A percentile compares a stretch with the other conserved stretches of the same genome.
These are phyloP conservation scores for Plantago coronopus DNA, from an alignment of 305 asterid species.

Conservation along the genomic window DNA sequence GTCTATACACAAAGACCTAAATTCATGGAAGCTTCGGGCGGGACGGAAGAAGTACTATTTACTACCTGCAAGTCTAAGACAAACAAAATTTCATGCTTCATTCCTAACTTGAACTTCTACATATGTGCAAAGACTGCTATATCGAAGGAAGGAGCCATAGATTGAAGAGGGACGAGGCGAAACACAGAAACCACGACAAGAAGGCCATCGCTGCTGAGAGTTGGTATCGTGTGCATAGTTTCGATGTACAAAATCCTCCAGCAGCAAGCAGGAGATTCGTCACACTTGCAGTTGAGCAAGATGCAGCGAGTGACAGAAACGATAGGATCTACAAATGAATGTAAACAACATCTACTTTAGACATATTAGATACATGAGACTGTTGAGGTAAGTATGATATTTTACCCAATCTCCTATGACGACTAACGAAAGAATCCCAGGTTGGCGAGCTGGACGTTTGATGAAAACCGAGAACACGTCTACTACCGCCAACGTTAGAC, in stretches of 20 bases:
- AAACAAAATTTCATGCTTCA: not conserved
- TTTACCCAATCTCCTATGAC: constrained; percentile 89
- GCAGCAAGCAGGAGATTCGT: constrained; percentile 55
- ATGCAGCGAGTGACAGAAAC: constrained; percentile 73
- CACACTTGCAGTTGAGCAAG: constrained; percentile 75
- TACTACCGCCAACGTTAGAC: constrained; percentile 72
- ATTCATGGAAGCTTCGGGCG: too few species aligned
- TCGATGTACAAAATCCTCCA: constrained; percentile 43
- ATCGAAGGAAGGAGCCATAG: constrained; percentile 75
- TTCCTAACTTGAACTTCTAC: not conserved
- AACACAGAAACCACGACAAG: constrained; percentile 72
- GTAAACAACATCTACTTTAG: not conserved
- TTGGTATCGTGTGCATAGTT: constrained; percentile 67
- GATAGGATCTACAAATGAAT: constrained; percentile 47
- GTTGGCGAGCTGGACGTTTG: constrained; percentile 57
- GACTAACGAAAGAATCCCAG: constrained; percentile 52
- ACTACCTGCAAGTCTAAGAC: constrained; percentile 4
- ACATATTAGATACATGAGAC: not conserved
- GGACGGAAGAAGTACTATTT: too few species aligned
- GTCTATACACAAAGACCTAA: too few species aligned
- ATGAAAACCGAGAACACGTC: constrained; percentile 64
- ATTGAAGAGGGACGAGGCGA: constrained; percentile 71
- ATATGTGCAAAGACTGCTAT: constrained; percentile 20
- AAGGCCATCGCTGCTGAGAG: constrained; percentile 85
- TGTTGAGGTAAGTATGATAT: not conserved